Percentiles rank a stretch among this genome's conserved stretches.
Conservation (phyloP, 208 protist genomes). For the Crithidia brevicula region DNA sequence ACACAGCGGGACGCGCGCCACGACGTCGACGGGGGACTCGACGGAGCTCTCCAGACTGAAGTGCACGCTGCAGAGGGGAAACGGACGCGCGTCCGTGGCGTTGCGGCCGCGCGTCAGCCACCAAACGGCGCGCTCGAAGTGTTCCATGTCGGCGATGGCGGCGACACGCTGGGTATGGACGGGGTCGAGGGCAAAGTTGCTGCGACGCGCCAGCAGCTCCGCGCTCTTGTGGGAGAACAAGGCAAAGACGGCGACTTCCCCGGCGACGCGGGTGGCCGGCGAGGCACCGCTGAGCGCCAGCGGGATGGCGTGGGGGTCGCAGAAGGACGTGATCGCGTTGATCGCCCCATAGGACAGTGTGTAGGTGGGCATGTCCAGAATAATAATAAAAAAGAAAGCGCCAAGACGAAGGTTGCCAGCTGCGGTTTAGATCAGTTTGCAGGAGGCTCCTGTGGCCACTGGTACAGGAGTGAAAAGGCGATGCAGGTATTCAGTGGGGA, state of each 20-base stretch:
- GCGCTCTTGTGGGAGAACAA: conserved; percentile 1
- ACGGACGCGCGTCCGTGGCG: not conserved
- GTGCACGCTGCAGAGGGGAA: conserved; percentile 26
- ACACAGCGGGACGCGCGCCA: conserved; percentile 31
- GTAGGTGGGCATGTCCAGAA: not conserved
- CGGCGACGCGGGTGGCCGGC: conserved; percentile 2
- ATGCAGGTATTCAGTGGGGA: no score
- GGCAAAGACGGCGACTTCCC: conserved; percentile 12
- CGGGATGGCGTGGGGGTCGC: conserved; percentile 2
- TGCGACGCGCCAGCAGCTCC: not conserved
- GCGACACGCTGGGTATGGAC: conserved; percentile 12
- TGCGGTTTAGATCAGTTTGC: no score
- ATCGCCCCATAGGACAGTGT: conserved; percentile 5
- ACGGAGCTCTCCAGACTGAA: conserved; percentile 25
- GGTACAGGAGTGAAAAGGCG: no score
- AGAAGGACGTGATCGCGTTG: conserved; percentile 20
- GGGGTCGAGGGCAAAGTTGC: conserved; percentile 21
- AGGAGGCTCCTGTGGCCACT: no score
- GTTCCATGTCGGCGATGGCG: conserved; percentile 16
- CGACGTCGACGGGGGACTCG: conserved; percentile 22
- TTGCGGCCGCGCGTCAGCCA: conserved; percentile 26
- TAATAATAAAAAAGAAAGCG: not conserved
- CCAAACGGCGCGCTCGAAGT: conserved; percentile 23
- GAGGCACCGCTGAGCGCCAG: conserved; percentile 13
- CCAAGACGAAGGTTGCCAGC: no score